Base-by-base conservation (phyloP, 345 rosid species). In the Conringia planisiliqua region DNA sequence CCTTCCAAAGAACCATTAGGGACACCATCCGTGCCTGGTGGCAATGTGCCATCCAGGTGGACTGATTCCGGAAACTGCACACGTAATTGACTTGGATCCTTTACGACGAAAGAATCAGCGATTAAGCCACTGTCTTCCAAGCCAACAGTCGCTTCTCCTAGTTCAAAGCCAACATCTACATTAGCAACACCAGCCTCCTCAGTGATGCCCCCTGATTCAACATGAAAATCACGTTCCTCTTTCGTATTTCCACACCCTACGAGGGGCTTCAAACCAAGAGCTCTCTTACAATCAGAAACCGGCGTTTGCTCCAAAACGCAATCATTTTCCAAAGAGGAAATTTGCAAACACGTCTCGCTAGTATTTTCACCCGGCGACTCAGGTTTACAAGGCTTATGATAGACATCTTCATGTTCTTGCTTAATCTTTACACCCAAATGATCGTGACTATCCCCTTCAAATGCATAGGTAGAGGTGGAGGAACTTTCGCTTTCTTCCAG, bases 401-500 rank as follows among this genome's bases (percentile, higher is more conserved):
- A 75, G 55, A 72, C 85, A 68, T 47, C 76, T 58, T 58, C 82
- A 40, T 36, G 79, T 78, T 83, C 84, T 42, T 48, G 73, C 72
- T 85, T 84, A 43, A 88, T 42, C 29, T 44, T 33, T 43, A 33
- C 77, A 76, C 64, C 70, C 50, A 82, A 62, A 20, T 76, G 59
- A 70, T 62, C 78, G 10, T 42, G 87, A 83, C 79, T 82, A 62
- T 83, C 82, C 71, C 85, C 85, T 51, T 78, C 88, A 3, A 88
- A 88, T 18, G 92, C 92, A 84, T 83, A 81, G 69, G 89, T 82
- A 39, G 92, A 92, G 32, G 95, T 87, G 18, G 89, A 83, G 48
- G 90, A 90, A 75, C 91, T 86, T 76, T 90, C 97, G 16, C 88
- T 85, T 85, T 92, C 96, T 84, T 86, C 85, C 72, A 90, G 74